These are phyloP conservation scores for Phoenix roebelenii DNA, from an alignment of 176 grass and related monocot genomes.

Conservation along the genomic window DNA sequence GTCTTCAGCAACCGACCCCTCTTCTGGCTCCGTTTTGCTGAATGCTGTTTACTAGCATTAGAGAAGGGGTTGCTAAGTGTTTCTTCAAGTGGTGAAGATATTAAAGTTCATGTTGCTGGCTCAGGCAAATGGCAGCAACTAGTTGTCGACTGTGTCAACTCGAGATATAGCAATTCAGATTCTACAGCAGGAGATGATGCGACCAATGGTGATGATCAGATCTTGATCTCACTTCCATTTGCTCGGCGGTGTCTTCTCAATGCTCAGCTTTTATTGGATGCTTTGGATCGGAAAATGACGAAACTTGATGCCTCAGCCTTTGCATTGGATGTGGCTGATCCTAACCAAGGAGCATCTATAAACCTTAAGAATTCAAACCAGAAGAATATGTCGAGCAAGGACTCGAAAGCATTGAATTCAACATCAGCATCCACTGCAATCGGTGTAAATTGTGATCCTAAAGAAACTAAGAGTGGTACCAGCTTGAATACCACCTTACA, in stretches of 20 bases:
- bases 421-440: slow-evolving; percentile 2
- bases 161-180: slow-evolving; percentile 19
- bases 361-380: slow-evolving; percentile 30
- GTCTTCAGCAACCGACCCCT: slow-evolving; percentile 53
- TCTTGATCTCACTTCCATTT: slow-evolving; percentile 52
- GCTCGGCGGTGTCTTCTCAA: slow-evolving; percentile 68
- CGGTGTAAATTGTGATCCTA: slow-evolving; percentile 54
- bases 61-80: slow-evolving; percentile 51
- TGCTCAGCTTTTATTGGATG: slow-evolving; percentile 49
- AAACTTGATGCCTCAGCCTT: not conserved
- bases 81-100: slow-evolving; percentile 34
- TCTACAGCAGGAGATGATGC: slow-evolving; percentile 16
- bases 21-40: slow-evolving; percentile 88
- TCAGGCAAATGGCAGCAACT: slow-evolving; percentile 62
- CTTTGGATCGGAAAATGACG: slow-evolving; percentile 21
- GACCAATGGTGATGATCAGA: slow-evolving; percentile 21
- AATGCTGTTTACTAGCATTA: slow-evolving; percentile 67
- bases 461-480: slow-evolving; percentile 16
- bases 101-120: slow-evolving; percentile 64
- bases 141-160: slow-evolving; percentile 37
- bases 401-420: slow-evolving; percentile 36
- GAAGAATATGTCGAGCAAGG: slow-evolving; percentile 29
- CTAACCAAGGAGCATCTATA: slow-evolving; percentile 24
- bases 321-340: slow-evolving; percentile 27
- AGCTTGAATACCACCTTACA: slow-evolving; percentile 45